A percentile compares a stretch with the other conserved stretches of the same genome.
These are phyloP conservation scores for Akanthomyces muscarius DNA, from an alignment of 2,329 filamentous ascomycete species.

Conservation along the genomic window DNA sequence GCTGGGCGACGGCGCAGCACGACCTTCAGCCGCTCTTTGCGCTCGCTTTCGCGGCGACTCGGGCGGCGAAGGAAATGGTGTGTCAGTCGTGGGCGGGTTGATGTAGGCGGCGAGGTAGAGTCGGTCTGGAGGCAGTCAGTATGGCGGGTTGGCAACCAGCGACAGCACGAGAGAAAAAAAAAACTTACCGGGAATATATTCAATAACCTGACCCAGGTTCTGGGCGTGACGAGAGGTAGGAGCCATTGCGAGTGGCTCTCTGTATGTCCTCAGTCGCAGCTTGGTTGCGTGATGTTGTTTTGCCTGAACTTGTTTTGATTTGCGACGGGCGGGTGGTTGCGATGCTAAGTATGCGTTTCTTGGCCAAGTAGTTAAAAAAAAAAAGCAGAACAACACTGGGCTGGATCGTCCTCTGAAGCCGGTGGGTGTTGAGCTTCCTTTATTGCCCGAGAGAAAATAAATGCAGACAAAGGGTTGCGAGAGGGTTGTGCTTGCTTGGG, in stretches of 20 bases:
- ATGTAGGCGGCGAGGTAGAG: conserved; percentile 93
- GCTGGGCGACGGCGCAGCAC: conserved; percentile 33
- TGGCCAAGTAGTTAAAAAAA: background rate
- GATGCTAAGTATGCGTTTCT: background rate
- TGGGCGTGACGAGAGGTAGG: conserved; percentile 46
- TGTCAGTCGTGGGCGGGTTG: conserved; percentile 73
- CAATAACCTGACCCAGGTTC: conserved; percentile 83
- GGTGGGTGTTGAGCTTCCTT: too few species aligned
- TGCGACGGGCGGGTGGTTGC: background rate
- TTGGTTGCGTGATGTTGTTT: conserved; percentile 2
- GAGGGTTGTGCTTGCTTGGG: conserved; percentile 1
- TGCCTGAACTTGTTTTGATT: background rate
- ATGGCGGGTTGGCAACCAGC: background rate
- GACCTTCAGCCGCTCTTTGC: conserved; percentile 57
- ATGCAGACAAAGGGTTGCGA: background rate
- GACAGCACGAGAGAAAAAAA: too few species aligned
- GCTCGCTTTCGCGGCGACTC: conserved; percentile 34
- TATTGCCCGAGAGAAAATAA: conserved; percentile 7
- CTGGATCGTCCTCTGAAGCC: too few species aligned
- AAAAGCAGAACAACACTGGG: background rate
- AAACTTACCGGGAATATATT: conserved; percentile 85
- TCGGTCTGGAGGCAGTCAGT: conserved; percentile 59
- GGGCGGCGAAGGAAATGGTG: conserved; percentile 72
- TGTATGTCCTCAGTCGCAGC: conserved; percentile 6
- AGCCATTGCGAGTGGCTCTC: conserved; percentile 41